A percentile compares a stretch with the other conserved stretches of the same genome.
Conservation (phyloP, 1,139 yeast genomes). For the Diutina sp. region DNA sequence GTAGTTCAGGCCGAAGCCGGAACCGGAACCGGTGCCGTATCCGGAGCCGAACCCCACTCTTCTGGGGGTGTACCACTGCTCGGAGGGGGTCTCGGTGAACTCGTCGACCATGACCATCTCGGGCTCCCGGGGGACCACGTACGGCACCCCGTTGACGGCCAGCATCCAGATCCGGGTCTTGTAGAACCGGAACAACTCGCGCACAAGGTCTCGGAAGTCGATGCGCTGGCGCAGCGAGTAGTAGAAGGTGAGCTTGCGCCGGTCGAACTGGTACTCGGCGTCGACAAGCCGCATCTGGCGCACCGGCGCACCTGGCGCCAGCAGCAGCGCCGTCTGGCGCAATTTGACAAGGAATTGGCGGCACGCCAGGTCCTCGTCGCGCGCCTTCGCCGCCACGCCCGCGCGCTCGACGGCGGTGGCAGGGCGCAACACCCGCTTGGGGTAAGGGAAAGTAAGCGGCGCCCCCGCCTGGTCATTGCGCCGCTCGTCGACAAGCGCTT, state of each 20-base stretch:
- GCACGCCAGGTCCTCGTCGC: slow-evolving; percentile 67
- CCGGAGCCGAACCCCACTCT: background rate
- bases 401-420: slow-evolving; percentile 53
- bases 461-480: background rate
- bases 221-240: background rate
- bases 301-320: slow-evolving; percentile 3
- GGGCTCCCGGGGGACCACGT: slow-evolving; percentile 2
- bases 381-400: slow-evolving; percentile 44
- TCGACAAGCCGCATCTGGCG: slow-evolving; percentile 9
- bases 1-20: slow-evolving; percentile 1
- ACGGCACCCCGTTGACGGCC: slow-evolving; percentile 14
- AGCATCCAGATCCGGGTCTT: slow-evolving; percentile 7
- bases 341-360: slow-evolving; percentile 50
- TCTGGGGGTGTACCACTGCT: background rate
- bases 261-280: slow-evolving; percentile 3
- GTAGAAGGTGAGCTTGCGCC: slow-evolving; percentile 2
- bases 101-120: background rate
- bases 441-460: slow-evolving; percentile 37
- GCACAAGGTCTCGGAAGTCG: slow-evolving; percentile 3
- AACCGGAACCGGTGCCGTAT: background rate
- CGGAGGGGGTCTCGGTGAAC: background rate
- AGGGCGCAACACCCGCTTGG: slow-evolving; percentile 66
- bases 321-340: slow-evolving; percentile 16
- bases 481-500: slow-evolving; percentile 25
- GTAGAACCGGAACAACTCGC: slow-evolving; percentile 3